Percentiles rank a stretch among this genome's conserved stretches.
These are phyloP conservation scores for Coemansia sp. DNA, from an alignment of 192 early-diverging fungal species.

Conservation along the genomic window DNA sequence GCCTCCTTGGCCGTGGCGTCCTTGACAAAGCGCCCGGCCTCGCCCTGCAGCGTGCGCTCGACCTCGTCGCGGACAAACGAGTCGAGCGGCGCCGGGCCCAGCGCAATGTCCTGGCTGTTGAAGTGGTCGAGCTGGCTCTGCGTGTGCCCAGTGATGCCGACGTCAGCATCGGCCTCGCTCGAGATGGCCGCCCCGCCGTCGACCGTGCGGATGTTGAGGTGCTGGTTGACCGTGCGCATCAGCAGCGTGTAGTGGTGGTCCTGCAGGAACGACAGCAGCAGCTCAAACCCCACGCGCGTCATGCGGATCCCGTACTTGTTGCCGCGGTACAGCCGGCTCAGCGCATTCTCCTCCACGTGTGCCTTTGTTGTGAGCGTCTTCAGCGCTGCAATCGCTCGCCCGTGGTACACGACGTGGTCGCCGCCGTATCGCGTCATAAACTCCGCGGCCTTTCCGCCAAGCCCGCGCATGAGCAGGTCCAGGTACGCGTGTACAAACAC, in stretches of 20 bases:
- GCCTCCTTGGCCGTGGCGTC: slow-evolving; percentile 28
- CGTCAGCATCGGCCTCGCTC: slow-evolving; percentile 57
- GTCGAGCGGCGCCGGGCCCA: slow-evolving; percentile 76
- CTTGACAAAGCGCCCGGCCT: slow-evolving; percentile 50
- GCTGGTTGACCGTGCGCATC: slow-evolving; percentile 89
- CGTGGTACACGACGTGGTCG: slow-evolving; percentile 79
- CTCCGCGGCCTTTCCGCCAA: slow-evolving; percentile 45
- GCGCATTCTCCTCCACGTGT: slow-evolving; percentile 78
- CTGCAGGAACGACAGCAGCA: slow-evolving; percentile 88
- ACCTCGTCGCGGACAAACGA: slow-evolving; percentile 73
- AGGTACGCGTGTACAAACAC: slow-evolving; percentile 91
- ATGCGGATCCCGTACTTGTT: slow-evolving; percentile 87
- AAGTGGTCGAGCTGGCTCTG: slow-evolving; percentile 73
- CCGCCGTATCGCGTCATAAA: slow-evolving; percentile 75
- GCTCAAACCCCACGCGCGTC: slow-evolving; percentile 83
- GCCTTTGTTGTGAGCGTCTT: slow-evolving; percentile 66
- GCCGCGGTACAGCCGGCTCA: slow-evolving; percentile 73
- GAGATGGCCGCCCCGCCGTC: slow-evolving; percentile 35
- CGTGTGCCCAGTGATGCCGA: slow-evolving; percentile 72
- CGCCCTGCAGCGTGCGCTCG: slow-evolving; percentile 73
- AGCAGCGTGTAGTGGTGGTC: slow-evolving; percentile 88
- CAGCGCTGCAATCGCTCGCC: slow-evolving; percentile 68
- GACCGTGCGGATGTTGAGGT: slow-evolving; percentile 70
- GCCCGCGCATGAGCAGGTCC: slow-evolving; percentile 66
- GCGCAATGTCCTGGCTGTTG: slow-evolving; percentile 74